phyloP scores from a whole-genome alignment of 352 stramenopile species.

The Globisporangium iwayamae region DNA sequence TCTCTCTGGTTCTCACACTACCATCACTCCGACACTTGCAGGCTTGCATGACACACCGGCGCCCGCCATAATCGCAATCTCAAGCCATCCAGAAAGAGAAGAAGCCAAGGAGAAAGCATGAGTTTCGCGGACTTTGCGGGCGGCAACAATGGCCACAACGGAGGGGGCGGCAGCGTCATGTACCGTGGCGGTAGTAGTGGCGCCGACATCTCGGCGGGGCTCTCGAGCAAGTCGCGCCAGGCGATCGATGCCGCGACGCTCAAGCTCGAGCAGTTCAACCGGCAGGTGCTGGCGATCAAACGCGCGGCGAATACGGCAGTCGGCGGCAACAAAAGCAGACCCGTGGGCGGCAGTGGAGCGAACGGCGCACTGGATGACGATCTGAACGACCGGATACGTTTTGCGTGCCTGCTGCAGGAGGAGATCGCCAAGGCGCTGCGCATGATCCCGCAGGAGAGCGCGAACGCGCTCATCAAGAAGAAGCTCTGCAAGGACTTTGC shows the following conservation, averaged over 20 bases:
- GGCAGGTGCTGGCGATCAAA: conserved; percentile 78
- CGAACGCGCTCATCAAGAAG: conserved; percentile 68
- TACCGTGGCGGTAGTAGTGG: neutral
- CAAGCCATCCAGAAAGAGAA: neutral
- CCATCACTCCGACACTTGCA: too few relatives aligned
- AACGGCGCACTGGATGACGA: conserved; percentile 56
- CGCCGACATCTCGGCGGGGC: conserved; percentile 14
- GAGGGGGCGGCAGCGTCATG: conserved; percentile 5
- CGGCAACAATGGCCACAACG: conserved; percentile 7
- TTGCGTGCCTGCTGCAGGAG: conserved; percentile 77
- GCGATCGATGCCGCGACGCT: conserved; percentile 64
- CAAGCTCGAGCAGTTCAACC: conserved; percentile 84
- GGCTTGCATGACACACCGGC: neutral
- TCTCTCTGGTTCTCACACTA: neutral
- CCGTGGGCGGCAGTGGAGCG: conserved; percentile 4
- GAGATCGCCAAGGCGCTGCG: conserved; percentile 68
- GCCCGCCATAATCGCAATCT: neutral
- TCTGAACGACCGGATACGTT: conserved; percentile 80
- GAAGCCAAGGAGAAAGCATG: conserved; percentile 22
- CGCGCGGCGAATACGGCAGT: conserved; percentile 29
- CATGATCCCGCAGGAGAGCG: conserved; percentile 51
- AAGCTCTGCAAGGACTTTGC: conserved; percentile 85
- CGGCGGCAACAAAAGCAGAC: conserved; percentile 3
- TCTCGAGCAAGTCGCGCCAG: conserved; percentile 38
- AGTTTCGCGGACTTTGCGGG: conserved; percentile 66